Conservation (phyloP, 164 flowering plant species). For the Euptelea pleiosperma region DNA sequence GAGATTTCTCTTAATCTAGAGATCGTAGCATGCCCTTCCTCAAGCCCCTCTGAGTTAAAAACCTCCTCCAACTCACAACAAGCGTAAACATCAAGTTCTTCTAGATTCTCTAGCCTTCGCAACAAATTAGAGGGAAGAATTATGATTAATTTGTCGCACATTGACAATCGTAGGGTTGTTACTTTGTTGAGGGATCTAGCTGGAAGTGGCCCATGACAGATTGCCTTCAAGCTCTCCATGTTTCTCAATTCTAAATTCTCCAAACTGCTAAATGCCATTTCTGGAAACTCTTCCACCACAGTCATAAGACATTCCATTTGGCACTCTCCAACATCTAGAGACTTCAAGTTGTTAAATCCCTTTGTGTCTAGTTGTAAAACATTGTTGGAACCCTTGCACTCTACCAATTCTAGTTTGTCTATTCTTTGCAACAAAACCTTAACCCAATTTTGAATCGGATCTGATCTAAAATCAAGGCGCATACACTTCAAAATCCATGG, state of each 20-base stretch:
- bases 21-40: too few relatives aligned
- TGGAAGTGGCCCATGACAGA: too few relatives aligned
- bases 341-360: not conserved
- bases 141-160: not conserved
- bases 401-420: too few relatives aligned
- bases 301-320: too few relatives aligned
- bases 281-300: too few relatives aligned
- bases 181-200: not conserved
- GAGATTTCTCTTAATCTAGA: too few relatives aligned
- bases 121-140: not conserved
- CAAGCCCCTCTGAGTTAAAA: too few relatives aligned
- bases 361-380: not conserved
- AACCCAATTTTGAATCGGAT: not conserved
- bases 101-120: not conserved
- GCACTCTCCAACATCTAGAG: not conserved
- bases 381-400: too few relatives aligned
- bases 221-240: too few relatives aligned
- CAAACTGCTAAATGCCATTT: not conserved
- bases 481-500: not conserved
- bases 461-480: too few relatives aligned
- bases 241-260: not conserved
- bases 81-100: not conserved
- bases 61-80: conserved; percentile 9
- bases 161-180: not conserved
- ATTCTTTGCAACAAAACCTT: too few relatives aligned